These are phyloP conservation scores for Dipodascus albidus DNA, from an alignment of 805 yeast species.

Conservation along the genomic window DNA sequence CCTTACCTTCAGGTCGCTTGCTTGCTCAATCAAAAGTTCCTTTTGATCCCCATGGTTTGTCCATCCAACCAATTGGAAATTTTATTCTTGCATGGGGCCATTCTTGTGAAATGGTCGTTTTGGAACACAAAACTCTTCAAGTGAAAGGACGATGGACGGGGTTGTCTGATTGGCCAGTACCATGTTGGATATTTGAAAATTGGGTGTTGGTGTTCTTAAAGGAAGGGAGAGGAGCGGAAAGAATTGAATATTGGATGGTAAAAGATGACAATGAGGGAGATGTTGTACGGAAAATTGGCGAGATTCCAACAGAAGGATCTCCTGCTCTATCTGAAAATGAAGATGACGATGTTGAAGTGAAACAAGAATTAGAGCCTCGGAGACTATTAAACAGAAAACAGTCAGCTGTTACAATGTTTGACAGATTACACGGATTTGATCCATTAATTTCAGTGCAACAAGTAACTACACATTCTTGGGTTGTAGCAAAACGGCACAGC, in stretches of 20 bases:
- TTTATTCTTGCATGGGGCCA: conserved; percentile 13
- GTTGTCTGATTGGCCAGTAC: conserved; percentile 13
- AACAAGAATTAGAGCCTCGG: background rate
- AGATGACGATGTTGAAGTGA: background rate
- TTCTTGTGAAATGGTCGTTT: conserved; percentile 8
- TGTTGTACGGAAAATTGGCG: background rate
- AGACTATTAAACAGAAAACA: background rate
- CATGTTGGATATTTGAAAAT: conserved; percentile 9
- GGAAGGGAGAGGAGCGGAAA: conserved; percentile 5
- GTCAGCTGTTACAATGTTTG: background rate
- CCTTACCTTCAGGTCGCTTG: conserved; percentile 8
- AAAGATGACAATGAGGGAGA: background rate
- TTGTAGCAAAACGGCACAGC: conserved; percentile 10
- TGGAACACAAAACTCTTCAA: conserved; percentile 6
- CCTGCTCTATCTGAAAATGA: background rate
- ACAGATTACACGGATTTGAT: conserved; percentile 4
- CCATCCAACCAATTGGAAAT: background rate
- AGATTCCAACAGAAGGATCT: background rate
- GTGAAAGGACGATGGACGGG: conserved; percentile 2
- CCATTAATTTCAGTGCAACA: conserved; percentile 6
- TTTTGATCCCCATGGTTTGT: conserved; percentile 9
- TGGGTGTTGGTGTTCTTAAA: conserved; percentile 5
- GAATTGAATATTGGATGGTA: conserved; percentile 1
- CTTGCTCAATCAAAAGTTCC: conserved; percentile 4
- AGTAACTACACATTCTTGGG: conserved; percentile 10